These are phyloP conservation scores for Solanum okadae DNA, from an alignment of 257 asterid species.

Conservation along the genomic window DNA sequence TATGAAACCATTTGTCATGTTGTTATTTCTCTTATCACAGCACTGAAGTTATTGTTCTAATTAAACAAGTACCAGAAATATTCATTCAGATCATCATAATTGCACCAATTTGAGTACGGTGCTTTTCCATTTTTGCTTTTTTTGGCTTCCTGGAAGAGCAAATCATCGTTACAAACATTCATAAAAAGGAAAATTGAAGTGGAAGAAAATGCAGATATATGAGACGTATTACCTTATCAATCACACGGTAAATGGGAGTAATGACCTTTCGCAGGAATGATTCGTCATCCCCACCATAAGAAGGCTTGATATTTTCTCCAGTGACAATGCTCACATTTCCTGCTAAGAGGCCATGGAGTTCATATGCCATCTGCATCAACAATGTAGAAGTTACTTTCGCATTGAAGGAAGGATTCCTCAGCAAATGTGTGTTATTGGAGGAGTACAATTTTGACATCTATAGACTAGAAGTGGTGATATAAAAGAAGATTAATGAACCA, in stretches of 20 bases:
- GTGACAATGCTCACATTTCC: conserved; percentile 99
- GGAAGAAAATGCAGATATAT: not conserved
- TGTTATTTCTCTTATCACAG: not conserved
- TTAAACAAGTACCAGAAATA: conserved; percentile 66
- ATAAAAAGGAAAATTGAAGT: not conserved
- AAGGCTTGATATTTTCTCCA: conserved; percentile 96
- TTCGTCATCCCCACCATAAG: conserved; percentile 95
- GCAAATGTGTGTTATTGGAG: not conserved
- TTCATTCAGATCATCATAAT: conserved; percentile 92
- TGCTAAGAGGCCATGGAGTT: conserved; percentile 97
- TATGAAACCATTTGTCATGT: not conserved
- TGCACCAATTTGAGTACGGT: conserved; percentile 93
- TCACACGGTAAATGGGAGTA: conserved; percentile 84
- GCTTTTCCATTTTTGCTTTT: conserved; percentile 76
- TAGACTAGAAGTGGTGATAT: not conserved
- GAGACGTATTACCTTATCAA: conserved; percentile 56
- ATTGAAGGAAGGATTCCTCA: not conserved
- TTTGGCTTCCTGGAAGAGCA: conserved; percentile 58
- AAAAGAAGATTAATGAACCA: conserved; percentile 16
- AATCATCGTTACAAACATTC: conserved; percentile 5
- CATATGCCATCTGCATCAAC: conserved; percentile 83
- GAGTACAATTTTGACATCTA: not conserved
- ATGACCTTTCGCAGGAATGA: conserved; percentile 80
- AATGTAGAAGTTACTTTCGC: not conserved
- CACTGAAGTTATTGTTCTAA: not conserved